Conservation (phyloP, 2,329 filamentous ascomycete species). For the Aspergillus proliferans region DNA sequence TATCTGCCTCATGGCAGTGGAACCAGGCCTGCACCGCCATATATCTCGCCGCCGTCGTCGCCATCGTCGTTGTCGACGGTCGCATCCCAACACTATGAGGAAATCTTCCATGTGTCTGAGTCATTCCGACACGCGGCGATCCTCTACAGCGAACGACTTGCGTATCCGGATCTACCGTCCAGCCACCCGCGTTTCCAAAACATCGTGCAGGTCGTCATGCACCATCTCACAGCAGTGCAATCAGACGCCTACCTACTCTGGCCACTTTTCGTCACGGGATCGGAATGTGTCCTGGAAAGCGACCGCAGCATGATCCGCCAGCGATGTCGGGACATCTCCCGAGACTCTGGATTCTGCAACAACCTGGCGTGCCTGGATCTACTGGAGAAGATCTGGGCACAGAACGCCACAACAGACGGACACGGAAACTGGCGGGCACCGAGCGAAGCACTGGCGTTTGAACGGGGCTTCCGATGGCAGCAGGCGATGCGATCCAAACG, state of each 20-base stretch:
- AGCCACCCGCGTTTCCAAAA: constrained; percentile 73
- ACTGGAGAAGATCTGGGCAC: constrained; percentile 75
- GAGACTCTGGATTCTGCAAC: constrained; percentile 86
- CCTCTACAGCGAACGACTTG: constrained; percentile 82
- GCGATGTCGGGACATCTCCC: constrained; percentile 79
- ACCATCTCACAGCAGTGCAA: constrained; percentile 74
- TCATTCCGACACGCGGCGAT: constrained; percentile 85
- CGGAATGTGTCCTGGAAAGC: constrained; percentile 75
- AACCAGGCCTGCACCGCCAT: constrained; percentile 13
- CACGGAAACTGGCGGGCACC: not conserved
- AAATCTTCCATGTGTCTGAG: constrained; percentile 77
- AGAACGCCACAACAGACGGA: constrained; percentile 11
- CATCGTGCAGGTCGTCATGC: constrained; percentile 73
- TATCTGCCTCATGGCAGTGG: constrained; percentile 47
- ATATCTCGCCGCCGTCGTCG: constrained; percentile 23
- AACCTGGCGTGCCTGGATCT: constrained; percentile 81
- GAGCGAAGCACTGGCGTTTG: not conserved
- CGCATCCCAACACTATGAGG: constrained; percentile 59
- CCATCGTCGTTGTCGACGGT: constrained; percentile 23
- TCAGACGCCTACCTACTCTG: constrained; percentile 85
- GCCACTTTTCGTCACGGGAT: constrained; percentile 86
- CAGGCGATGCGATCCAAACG: constrained; percentile 32
- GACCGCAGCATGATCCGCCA: constrained; percentile 73
- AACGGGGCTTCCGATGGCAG: constrained; percentile 32
- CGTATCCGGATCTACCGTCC: constrained; percentile 66